Evolutionary conservation across 345 rosid species (phyloP), one percentile per base, ranked within the genome.

Genomic region (Hypericum androsaemum): DNA sequence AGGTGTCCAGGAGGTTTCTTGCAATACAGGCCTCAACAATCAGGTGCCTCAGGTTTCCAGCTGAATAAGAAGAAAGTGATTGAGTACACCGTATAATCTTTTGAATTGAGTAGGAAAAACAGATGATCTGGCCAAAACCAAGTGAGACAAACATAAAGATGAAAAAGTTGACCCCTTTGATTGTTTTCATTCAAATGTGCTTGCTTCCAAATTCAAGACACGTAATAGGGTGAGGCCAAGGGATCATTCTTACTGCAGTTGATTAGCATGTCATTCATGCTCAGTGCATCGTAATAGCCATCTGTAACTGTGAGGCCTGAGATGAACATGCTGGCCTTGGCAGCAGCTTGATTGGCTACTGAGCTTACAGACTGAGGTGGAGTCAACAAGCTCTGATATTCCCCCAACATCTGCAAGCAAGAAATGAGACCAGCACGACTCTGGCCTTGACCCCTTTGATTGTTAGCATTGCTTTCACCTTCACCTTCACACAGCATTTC

Each of bases 301-400:
- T 69, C 74, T 50, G 71, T 77, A 60, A 59, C 71, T 47, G 77
- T 52, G 14, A 68, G 74, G 57, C 88, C 89, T n/a, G 95, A 83
- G 67, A 78, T 56, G 57, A 72, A 80, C 77, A 80, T 59, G 15
- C 68, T 64, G 67, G 95, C 97, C 67, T 92, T 92, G 7, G 84
- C 80, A 59, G 94, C 90, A 71, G 98, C 98, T 77, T 88, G 94
- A 80, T 85, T 85, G 68, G 95, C 95, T 61, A 64, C 77, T 53
- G 79, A 64, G 66, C 64, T 67, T 54, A 85, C 83, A 43, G 72
- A 57, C 40, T 59, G 80, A 56, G 95, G 97, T 48, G 97, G 80
- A 57, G 77, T 70, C 70, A 92, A 67, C 80, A 92, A 70, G 64
- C 78, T 69, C 57, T 81, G 88, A 63, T 77, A 83, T 60, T 88